phyloP scores from a whole-genome alignment of 768 basidiomycete genomes.

The Tulasnella sp. region DNA sequence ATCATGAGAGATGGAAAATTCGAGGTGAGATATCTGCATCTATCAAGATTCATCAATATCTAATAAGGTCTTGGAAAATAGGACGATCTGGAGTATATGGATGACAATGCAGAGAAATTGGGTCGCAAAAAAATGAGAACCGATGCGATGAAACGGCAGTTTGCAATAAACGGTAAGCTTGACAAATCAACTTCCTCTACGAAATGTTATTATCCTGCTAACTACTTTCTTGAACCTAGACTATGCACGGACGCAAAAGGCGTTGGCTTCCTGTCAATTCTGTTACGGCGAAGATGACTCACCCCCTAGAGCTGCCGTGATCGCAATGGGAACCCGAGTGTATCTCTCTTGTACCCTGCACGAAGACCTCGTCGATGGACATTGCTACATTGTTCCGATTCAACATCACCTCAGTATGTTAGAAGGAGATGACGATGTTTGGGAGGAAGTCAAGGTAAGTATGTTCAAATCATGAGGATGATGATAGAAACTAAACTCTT shows the following conservation, averaged over 20 bases:
- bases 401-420: conserved; percentile 86
- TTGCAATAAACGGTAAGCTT: conserved; percentile 77
- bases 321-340: conserved; percentile 80
- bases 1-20: conserved; percentile 85
- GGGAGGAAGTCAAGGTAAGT: conserved; percentile 88
- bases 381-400: conserved; percentile 90
- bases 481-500: not conserved
- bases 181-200: not conserved
- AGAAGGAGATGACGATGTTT: conserved; percentile 92
- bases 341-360: conserved; percentile 82
- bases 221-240: conserved; percentile 35
- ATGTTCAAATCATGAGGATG: not conserved
- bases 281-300: conserved; percentile 91
- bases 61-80: conserved; percentile 23
- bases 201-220: not conserved
- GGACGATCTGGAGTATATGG: conserved; percentile 88
- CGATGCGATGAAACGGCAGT: conserved; percentile 92
- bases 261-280: conserved; percentile 68
- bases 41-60: not conserved
- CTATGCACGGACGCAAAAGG: conserved; percentile 89
- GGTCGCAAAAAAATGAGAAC: conserved; percentile 91
- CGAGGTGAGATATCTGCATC: conserved; percentile 35
- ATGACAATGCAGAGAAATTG: conserved; percentile 89
- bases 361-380: conserved; percentile 83
- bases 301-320: conserved; percentile 70